Evolutionary conservation across 176 grass and related monocot species (phyloP).

Genomic region (Zoysia japonica): DNA sequence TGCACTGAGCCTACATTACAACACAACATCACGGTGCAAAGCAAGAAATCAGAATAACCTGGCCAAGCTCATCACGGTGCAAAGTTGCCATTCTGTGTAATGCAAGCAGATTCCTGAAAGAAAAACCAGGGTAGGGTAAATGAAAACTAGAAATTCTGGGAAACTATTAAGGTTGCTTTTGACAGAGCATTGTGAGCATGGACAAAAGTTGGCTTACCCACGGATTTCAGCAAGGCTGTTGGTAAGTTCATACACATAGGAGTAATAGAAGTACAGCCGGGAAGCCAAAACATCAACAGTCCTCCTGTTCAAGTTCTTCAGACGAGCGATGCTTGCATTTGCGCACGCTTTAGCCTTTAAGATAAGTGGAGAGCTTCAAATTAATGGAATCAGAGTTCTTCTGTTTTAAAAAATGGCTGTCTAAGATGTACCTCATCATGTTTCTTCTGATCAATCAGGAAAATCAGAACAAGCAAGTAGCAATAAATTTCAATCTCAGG

Average conservation of each 20-base stretch:
- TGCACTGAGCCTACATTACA: neutral
- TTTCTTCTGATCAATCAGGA: slow-evolving; percentile 80
- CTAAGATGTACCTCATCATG: slow-evolving; percentile 54
- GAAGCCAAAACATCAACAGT: slow-evolving; percentile 86
- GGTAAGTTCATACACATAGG: slow-evolving; percentile 74
- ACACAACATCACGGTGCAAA: neutral
- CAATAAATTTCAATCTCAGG: slow-evolving; percentile 91
- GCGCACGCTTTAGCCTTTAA: slow-evolving; percentile 83
- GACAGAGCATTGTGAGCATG: neutral
- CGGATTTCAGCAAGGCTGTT: slow-evolving; percentile 88
- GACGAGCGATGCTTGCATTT: slow-evolving; percentile 67
- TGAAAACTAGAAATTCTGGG: neutral
- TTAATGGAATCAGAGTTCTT: neutral
- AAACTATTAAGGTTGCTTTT: neutral
- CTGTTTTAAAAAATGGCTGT: neutral
- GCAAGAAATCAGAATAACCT: slow-evolving; percentile 50
- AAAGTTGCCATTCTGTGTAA: slow-evolving; percentile 90
- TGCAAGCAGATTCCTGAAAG: slow-evolving; percentile 64
- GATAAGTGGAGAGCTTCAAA: slow-evolving; percentile 14
- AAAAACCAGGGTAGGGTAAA: neutral
- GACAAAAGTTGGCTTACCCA: slow-evolving; percentile 49
- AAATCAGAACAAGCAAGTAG: slow-evolving; percentile 80
- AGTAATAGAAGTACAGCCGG: slow-evolving; percentile 83
- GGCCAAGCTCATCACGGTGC: slow-evolving; percentile 76
- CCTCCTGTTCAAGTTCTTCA: slow-evolving; percentile 76